These are phyloP conservation scores for Cryptosporidium tyzzeri DNA, from an alignment of 169 alveolate species.

Conservation along the genomic window DNA sequence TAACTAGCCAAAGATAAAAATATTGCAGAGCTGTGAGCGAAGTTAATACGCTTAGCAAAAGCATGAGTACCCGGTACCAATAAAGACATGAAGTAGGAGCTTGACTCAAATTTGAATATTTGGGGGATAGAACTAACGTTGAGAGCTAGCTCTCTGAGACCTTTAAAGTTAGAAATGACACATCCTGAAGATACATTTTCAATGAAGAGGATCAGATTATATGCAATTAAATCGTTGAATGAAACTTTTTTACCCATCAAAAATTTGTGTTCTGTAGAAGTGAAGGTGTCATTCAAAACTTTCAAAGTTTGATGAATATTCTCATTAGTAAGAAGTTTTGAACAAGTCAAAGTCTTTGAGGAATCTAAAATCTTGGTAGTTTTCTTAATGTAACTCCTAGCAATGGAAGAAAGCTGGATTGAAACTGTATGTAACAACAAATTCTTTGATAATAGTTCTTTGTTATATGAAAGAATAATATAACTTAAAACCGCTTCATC, in stretches of 20 bases:
- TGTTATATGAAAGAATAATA: slow-evolving; percentile 11
- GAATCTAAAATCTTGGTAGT: neutral
- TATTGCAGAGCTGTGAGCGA: neutral
- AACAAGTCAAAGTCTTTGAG: slow-evolving; percentile 1
- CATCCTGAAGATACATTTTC: slow-evolving; percentile 58
- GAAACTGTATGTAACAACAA: slow-evolving; percentile 11
- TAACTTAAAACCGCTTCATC: slow-evolving; percentile 17
- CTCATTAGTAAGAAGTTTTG: neutral
- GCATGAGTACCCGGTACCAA: slow-evolving; percentile 47
- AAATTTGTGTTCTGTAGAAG: neutral
- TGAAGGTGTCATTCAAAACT: neutral
- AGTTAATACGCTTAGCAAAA: slow-evolving; percentile 48
- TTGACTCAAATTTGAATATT: slow-evolving; percentile 12
- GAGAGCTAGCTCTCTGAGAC: neutral
- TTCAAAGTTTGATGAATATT: neutral
- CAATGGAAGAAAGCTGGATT: slow-evolving; percentile 7
- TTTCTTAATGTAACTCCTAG: slow-evolving; percentile 11
- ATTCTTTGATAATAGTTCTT: neutral
- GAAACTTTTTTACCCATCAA: slow-evolving; percentile 22
- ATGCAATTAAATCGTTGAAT: slow-evolving; percentile 2
- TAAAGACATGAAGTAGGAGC: slow-evolving; percentile 45
- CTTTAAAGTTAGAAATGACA: neutral
- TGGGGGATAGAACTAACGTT: slow-evolving; percentile 20
- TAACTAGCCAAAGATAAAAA: neutral
- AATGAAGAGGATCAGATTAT: slow-evolving; percentile 26